Percentiles rank a stretch among this genome's conserved stretches.
These are phyloP conservation scores for Nakazawaea wickerhamii DNA, from an alignment of 805 yeast species.

Conservation along the genomic window DNA sequence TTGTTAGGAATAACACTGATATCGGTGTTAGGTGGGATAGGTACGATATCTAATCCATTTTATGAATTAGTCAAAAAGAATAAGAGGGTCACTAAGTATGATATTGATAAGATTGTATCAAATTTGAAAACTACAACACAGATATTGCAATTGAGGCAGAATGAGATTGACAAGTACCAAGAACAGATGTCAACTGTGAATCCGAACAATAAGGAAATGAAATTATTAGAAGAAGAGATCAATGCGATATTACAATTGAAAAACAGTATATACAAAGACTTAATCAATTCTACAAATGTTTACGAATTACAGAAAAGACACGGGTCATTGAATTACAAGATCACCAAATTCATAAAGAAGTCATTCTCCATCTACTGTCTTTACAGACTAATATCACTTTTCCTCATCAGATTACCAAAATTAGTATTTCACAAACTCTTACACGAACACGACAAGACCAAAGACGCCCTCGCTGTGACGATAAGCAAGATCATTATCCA, in stretches of 20 bases:
- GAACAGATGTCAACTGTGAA: conserved; percentile 23
- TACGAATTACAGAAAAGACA: conserved; percentile 1
- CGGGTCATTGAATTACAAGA: conserved; percentile 12
- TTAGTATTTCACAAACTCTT: conserved; percentile 17
- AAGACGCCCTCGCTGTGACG: conserved; percentile 46
- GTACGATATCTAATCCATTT: conserved; percentile 42
- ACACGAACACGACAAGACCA: conserved; percentile 15
- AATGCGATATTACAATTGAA: conserved; percentile 8
- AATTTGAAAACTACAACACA: conserved; percentile 37
- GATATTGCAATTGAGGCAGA: conserved; percentile 29
- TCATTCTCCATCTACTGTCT: conserved; percentile 42
- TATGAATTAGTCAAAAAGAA: conserved; percentile 20
- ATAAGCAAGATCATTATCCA: conserved; percentile 33
- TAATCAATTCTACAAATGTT: background rate
- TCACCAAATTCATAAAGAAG: conserved; percentile 13
- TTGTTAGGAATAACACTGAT: conserved; percentile 46
- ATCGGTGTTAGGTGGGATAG: conserved; percentile 47
- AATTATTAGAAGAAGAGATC: conserved; percentile 9
- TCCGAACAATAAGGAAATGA: conserved; percentile 8
- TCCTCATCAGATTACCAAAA: conserved; percentile 35
- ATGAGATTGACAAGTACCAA: conserved; percentile 24
- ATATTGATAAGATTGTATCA: conserved; percentile 29
- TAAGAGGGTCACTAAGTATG: conserved; percentile 25
- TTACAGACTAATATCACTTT: conserved; percentile 39
- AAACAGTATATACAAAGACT: background rate